Evolutionary conservation across 2,329 filamentous ascomycete genomes (phyloP).

Genomic region (Aspergillus pseudoterreus): DNA sequence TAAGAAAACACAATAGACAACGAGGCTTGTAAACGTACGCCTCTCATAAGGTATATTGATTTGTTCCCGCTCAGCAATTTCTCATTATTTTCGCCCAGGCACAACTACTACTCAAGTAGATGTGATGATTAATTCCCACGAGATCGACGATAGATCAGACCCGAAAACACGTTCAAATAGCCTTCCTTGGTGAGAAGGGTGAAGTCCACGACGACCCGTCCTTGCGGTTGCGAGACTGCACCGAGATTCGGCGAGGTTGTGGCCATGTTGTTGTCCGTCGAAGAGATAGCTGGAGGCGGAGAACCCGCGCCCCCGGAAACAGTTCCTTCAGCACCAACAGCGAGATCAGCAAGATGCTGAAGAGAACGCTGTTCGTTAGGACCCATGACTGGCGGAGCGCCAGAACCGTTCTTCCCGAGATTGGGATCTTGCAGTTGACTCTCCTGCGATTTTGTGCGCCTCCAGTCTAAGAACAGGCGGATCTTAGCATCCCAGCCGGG

Average conservation of each 20-base stretch:
- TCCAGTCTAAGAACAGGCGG: constrained; percentile 37
- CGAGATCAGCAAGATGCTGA: constrained; percentile 42
- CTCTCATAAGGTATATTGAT: not conserved
- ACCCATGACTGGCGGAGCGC: constrained; percentile 34
- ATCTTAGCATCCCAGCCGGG: constrained; percentile 40
- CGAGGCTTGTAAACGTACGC: not conserved
- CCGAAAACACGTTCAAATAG: constrained; percentile 40
- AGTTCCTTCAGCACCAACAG: constrained; percentile 40
- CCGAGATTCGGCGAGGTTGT: constrained; percentile 25
- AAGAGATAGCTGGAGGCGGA: constrained; percentile 24
- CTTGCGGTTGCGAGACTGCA: constrained; percentile 22
- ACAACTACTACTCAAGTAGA: not conserved
- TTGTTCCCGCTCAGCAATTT: not conserved
- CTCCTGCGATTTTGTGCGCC: constrained; percentile 32
- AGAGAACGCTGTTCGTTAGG: constrained; percentile 43
- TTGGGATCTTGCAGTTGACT: constrained; percentile 27
- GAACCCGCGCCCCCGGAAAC: constrained; percentile 27
- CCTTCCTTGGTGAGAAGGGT: constrained; percentile 40
- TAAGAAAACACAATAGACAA: not conserved
- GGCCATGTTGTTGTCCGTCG: constrained; percentile 20
- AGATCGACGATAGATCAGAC: constrained; percentile 30
- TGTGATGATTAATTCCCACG: constrained; percentile 12
- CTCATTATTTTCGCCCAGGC: not conserved
- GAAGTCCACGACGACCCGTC: constrained; percentile 37
- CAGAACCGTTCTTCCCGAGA: constrained; percentile 14